These are phyloP conservation scores for Catharanthus roseus DNA, from an alignment of 257 asterid species.

Conservation along the genomic window DNA sequence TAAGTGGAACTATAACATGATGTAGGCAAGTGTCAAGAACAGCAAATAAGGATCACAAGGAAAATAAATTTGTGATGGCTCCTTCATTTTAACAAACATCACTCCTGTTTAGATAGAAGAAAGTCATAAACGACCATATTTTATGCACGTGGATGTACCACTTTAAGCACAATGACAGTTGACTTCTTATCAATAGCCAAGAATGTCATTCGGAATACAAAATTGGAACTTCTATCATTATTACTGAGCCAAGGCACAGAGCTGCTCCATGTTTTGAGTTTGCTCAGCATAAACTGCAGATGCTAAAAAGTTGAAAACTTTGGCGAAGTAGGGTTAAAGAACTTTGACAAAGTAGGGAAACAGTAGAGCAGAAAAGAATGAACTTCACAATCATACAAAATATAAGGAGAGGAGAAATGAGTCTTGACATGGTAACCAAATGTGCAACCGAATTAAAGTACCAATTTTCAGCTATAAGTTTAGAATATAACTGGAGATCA, in stretches of 20 bases:
- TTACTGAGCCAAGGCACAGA: neutral
- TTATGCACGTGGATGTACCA: neutral
- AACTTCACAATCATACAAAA: neutral
- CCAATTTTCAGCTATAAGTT: conserved; percentile 7
- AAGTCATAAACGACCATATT: neutral
- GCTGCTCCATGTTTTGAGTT: neutral
- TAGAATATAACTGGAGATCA: conserved; percentile 1
- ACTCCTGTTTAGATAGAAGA: neutral
- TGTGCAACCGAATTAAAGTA: neutral
- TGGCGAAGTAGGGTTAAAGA: no score
- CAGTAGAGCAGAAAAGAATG: neutral
- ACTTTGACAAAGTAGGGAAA: neutral
- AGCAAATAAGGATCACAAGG: neutral
- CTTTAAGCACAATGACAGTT: neutral
- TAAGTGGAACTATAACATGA: neutral
- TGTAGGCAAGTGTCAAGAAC: neutral
- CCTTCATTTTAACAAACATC: neutral
- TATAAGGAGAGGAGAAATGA: neutral
- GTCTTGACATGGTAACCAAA: neutral
- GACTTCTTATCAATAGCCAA: neutral
- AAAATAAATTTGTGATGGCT: neutral
- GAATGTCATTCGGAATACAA: neutral
- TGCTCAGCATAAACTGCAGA: neutral
- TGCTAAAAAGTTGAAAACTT: no score
- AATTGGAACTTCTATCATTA: neutral